Base-by-base conservation (phyloP, 768 basidiomycete species). In the Tylopilus subfusipes region DNA sequence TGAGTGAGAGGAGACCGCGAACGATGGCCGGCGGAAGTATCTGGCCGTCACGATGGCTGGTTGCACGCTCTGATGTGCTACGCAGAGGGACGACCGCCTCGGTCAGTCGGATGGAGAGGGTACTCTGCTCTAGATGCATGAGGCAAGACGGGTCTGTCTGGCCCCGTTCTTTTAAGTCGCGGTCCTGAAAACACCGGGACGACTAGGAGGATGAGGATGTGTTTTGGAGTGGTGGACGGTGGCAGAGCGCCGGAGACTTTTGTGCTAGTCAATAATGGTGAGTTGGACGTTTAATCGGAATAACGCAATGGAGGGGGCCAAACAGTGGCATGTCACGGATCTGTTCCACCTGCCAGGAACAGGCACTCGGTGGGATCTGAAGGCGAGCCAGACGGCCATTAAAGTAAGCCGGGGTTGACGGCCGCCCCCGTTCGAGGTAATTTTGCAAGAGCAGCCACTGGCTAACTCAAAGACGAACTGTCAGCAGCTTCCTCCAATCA, bases 1-100 rank as follows among this genome's bases (percentile, higher is more conserved):
- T 76, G 54, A 90, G 73, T 2, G 81, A 82, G 52, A 90, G 75
- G 5, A 89, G 71, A 11, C 88, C 88, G 45, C 88, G 74, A 13
- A 90, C 72, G 63, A 85, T 71, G 18, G 85, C 80, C 0, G 85
- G 82, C 4, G 88, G 82, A 2, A 79, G 79, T 18, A 68, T 64
- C 8, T 71, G 63, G 45, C 68, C 63, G 5, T 59, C 57, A 40
- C 59, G 53, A 44, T 67, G 38, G 67, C 60, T 51, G 9, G 48
- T 21, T 27, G 56, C 10, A 11, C 72, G 74, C 62, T 82, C 79
- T 46, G 46, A 34, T 24, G 76, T 53, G 57, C 64, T 71, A 47
- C 81, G 77, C 40, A 92, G 77, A 67, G 87, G 85, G 50, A 90
- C 82, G 48, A 86, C 86, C 4, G 86, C 82, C 64, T 92, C 89